Percentiles rank a stretch among this genome's conserved stretches.
Conservation (phyloP, 441 rosid species). For the Jatropha multifida region DNA sequence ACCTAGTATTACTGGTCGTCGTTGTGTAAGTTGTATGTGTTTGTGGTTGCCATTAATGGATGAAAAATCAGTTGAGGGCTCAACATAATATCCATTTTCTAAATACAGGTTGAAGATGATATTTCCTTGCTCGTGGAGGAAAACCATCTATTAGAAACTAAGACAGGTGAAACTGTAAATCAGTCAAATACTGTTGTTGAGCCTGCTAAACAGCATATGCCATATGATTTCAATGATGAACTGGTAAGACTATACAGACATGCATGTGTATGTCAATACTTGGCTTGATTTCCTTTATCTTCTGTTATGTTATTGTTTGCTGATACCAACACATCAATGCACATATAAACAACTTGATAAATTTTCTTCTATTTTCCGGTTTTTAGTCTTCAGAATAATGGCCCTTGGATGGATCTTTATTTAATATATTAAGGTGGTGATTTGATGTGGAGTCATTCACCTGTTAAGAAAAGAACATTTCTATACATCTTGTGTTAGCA, state of each 20-base stretch:
- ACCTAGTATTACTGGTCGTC: constrained; percentile 61
- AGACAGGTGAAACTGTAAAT: constrained; percentile 32
- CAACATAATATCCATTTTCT: constrained; percentile 51
- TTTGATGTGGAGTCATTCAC: no score
- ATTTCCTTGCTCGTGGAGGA: constrained; percentile 45
- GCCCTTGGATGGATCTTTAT: background rate
- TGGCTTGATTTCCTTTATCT: constrained; percentile 10
- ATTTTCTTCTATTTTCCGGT: background rate
- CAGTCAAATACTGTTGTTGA: constrained; percentile 32
- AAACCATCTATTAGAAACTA: constrained; percentile 37
- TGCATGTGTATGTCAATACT: background rate
- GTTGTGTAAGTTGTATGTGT: constrained; percentile 99
- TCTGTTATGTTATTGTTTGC: background rate
- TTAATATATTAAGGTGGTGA: no score
- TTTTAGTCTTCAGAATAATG: background rate
- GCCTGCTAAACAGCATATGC: constrained; percentile 37
- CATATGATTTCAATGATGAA: constrained; percentile 76
- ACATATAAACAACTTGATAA: background rate
- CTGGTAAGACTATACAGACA: constrained; percentile 44
- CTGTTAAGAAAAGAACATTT: no score
- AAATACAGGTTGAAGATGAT: constrained; percentile 59
- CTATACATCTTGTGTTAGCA: background rate
- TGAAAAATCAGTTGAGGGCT: constrained; percentile 40
- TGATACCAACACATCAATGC: background rate
- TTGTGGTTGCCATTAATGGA: constrained; percentile 54